These are phyloP conservation scores for Suillus weaverae DNA, from an alignment of 768 basidiomycete genomes.

Conservation along the genomic window DNA sequence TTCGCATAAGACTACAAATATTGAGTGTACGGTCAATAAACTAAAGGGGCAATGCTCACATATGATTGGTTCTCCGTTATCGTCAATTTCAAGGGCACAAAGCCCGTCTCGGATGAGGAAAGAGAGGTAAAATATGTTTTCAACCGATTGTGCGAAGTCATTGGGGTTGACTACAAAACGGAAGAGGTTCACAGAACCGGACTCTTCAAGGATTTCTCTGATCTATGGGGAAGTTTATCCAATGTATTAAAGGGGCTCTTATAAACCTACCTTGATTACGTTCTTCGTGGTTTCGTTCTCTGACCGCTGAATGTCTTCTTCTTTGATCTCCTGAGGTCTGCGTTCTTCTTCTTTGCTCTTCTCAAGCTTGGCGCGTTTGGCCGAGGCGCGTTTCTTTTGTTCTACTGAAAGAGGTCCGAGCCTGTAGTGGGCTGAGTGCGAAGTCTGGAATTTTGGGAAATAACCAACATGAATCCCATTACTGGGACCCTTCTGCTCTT, in stretches of 20 bases:
- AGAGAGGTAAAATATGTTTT: constrained; percentile 94
- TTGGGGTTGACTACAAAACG: constrained; percentile 86
- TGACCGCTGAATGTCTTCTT: constrained; percentile 80
- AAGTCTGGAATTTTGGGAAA: neutral
- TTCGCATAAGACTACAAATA: constrained; percentile 56
- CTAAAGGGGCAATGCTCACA: constrained; percentile 44
- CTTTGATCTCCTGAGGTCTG: constrained; percentile 77
- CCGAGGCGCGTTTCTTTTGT: constrained; percentile 68
- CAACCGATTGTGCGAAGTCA: constrained; percentile 91
- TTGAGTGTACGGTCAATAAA: neutral
- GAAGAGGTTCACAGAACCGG: constrained; percentile 74
- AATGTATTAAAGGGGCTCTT: neutral
- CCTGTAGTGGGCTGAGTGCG: constrained; percentile 48
- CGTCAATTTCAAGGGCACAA: constrained; percentile 67
- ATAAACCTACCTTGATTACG: constrained; percentile 59
- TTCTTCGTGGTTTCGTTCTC: constrained; percentile 91
- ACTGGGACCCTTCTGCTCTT: constrained; percentile 78
- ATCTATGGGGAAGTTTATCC: constrained; percentile 44
- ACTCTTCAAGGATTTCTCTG: constrained; percentile 52
- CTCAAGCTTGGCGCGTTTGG: constrained; percentile 67
- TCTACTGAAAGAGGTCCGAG: constrained; percentile 87
- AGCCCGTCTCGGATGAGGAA: constrained; percentile 88
- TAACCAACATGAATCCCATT: constrained; percentile 84
- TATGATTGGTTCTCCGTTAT: constrained; percentile 71
- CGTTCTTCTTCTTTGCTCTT: constrained; percentile 68